phyloP scores from a whole-genome alignment of 768 basidiomycete species.

The Strobilomyces confusus region DNA sequence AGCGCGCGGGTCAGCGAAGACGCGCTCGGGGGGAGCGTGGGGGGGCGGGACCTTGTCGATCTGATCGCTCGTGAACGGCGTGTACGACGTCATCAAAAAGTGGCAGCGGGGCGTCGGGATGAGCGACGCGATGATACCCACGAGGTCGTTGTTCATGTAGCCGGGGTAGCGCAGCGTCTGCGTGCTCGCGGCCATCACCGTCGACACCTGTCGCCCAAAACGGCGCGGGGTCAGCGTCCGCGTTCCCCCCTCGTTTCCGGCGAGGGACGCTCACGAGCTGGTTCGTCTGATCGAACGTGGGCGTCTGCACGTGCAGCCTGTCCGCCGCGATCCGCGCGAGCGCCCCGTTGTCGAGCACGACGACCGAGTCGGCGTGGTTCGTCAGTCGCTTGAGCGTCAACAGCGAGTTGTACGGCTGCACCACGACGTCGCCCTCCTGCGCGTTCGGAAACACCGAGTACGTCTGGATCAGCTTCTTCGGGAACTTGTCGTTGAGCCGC shows the following conservation, averaged over 20 bases:
- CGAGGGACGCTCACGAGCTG: conserved; percentile 57
- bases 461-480: conserved; percentile 98
- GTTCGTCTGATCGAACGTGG: conserved; percentile 89
- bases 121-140: conserved; percentile 92
- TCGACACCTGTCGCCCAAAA: conserved; percentile 71
- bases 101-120: conserved; percentile 98
- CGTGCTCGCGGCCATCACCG: conserved; percentile 96
- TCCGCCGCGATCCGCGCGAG: conserved; percentile 91
- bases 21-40: too few species aligned
- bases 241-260: background rate
- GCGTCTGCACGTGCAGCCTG: conserved; percentile 81
- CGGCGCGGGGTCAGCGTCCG: background rate
- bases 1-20: background rate
- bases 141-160: conserved; percentile 99
- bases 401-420: conserved; percentile 96
- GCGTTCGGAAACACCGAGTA: conserved; percentile 98
- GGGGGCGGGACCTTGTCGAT: conserved; percentile 83
- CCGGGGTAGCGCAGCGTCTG: conserved; percentile 96
- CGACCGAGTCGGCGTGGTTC: conserved; percentile 95
- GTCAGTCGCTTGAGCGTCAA: conserved; percentile 90
- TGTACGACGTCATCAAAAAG: conserved; percentile 98
- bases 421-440: conserved; percentile 93
- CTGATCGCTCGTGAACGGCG: conserved; percentile 95
- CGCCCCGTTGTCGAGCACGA: conserved; percentile 96
- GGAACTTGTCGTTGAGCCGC: conserved; percentile 94